Conservation (phyloP, 2,329 filamentous ascomycete species). For the Cyphellophora europaea region DNA sequence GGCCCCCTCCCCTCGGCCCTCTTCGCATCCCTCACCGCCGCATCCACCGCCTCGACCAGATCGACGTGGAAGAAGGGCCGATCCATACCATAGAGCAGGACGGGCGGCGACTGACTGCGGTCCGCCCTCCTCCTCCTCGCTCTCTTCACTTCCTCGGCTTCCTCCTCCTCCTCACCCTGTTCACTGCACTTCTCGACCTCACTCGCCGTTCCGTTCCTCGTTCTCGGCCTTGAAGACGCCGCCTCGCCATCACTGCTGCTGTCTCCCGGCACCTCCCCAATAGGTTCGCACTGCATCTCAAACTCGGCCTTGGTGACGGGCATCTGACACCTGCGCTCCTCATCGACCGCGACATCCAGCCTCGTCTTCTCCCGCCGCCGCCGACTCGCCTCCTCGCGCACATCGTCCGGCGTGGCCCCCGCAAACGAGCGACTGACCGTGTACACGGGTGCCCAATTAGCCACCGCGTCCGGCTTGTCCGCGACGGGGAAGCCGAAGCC, state of each 20-base stretch:
- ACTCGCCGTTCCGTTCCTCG: not conserved
- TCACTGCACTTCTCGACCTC: too few species aligned
- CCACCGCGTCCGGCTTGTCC: not conserved
- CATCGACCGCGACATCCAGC: not conserved
- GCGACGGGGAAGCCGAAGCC: conserved; percentile 40
- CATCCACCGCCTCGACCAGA: not conserved
- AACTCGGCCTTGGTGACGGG: not conserved
- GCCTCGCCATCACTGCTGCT: not conserved
- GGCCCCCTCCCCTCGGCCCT: not conserved
- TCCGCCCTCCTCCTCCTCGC: too few species aligned
- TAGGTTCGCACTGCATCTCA: not conserved
- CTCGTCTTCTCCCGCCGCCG: too few species aligned
- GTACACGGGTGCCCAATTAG: not conserved
- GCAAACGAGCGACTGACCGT: not conserved
- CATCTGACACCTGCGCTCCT: not conserved
- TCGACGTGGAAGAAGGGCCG: conserved; percentile 3
- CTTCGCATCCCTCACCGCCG: conserved; percentile 2
- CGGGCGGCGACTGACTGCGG: not conserved
- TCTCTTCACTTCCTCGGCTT: too few species aligned
- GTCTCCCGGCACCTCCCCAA: not conserved
- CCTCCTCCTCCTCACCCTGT: not conserved
- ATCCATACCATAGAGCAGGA: not conserved
- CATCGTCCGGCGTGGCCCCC: not conserved
- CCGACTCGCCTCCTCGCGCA: not conserved
- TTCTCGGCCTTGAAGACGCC: too few species aligned